Evolutionary conservation across 495 filamentous ascomycete genomes (phyloP).

Genomic region (Hypoxylon intermedium): DNA sequence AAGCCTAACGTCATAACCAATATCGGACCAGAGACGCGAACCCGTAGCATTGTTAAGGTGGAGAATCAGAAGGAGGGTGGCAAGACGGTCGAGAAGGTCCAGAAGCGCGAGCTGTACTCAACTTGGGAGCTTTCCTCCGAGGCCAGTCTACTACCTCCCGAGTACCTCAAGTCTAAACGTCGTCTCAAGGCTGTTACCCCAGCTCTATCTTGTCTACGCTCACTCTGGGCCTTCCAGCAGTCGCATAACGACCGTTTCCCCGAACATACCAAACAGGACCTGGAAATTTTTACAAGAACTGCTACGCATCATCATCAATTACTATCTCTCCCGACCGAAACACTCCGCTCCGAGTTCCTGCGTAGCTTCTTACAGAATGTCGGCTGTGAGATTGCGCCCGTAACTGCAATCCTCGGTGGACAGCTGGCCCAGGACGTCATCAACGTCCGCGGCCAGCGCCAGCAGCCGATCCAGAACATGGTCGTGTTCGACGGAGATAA

Average conservation of each 20-base stretch:
- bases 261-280: conserved; percentile 51
- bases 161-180: conserved; percentile 68
- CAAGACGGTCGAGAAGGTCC: conserved; percentile 86
- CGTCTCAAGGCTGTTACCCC: conserved; percentile 78
- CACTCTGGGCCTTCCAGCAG: conserved; percentile 78
- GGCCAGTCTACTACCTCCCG: conserved; percentile 72
- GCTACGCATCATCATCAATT: conserved; percentile 77
- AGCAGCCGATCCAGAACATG: conserved; percentile 96
- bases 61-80: conserved; percentile 73
- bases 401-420: conserved; percentile 88
- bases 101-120: conserved; percentile 87
- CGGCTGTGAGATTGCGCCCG: conserved; percentile 80
- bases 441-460: conserved; percentile 85
- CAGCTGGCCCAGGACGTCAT: conserved; percentile 95
- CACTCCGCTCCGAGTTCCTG: conserved; percentile 79
- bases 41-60: conserved; percentile 75
- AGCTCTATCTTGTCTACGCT: conserved; percentile 79
- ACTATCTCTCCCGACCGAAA: conserved; percentile 77
- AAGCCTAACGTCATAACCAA: conserved; percentile 75
- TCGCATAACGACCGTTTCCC: conserved; percentile 48
- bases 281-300: conserved; percentile 75
- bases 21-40: conserved; percentile 72
- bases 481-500: conserved; percentile 87
- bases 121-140: conserved; percentile 79
- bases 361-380: conserved; percentile 82